These are phyloP conservation scores for Daldinia eschscholtzii DNA, from an alignment of 2,329 filamentous ascomycete species.

Conservation along the genomic window DNA sequence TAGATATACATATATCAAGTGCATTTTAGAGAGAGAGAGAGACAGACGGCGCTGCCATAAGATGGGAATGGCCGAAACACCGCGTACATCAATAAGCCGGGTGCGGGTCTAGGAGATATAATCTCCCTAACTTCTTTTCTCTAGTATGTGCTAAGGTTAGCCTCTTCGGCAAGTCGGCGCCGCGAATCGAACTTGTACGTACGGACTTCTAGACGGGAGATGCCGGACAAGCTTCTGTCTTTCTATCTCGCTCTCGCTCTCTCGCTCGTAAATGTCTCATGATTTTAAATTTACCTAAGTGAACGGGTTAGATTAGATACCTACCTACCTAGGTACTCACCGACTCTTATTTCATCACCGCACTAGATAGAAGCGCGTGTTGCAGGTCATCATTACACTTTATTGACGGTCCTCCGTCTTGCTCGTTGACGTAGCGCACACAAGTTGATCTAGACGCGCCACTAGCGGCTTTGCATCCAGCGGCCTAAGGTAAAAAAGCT, in stretches of 20 bases:
- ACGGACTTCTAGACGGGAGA: neutral
- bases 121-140: neutral
- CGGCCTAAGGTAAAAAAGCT: neutral
- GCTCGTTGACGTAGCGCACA: neutral
- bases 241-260: too few relatives aligned
- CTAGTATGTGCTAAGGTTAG: constrained; percentile 29
- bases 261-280: neutral
- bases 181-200: neutral
- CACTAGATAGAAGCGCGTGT: constrained; percentile 5
- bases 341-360: neutral
- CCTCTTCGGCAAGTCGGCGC: constrained; percentile 11
- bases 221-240: neutral
- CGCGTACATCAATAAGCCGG: neutral
- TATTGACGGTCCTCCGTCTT: constrained; percentile 10
- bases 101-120: neutral
- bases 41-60: constrained; percentile 12
- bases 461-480: neutral
- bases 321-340: too few relatives aligned
- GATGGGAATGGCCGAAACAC: constrained; percentile 12
- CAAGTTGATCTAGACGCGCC: neutral
- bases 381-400: neutral
- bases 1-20: neutral
- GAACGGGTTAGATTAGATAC: too few relatives aligned
- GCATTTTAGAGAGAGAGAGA: constrained; percentile 2
- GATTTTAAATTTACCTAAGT: neutral